Base-by-base conservation (phyloP, 352 stramenopile genomes). In the Phytophthora citrophthora region DNA sequence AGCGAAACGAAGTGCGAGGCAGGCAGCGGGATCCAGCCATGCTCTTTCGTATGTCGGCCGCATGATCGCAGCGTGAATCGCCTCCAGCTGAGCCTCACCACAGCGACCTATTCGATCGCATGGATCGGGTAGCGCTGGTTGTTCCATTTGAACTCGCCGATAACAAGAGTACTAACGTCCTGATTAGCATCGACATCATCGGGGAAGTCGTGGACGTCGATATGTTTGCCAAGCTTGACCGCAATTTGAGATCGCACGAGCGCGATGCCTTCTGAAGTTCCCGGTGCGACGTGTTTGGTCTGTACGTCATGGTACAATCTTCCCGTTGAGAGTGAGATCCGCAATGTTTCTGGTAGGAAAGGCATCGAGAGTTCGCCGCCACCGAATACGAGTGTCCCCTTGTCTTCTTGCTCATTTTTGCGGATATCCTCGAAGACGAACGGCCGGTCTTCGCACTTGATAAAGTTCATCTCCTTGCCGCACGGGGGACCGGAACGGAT, bases 401-500 rank as follows among this genome's bases (percentile, higher is more conserved):
- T 34, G 26, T 27, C 51, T 9, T 36, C 39, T 9, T 3, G 56
- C 6, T 70, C 65, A 29, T 64, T 54, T 2, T 47, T 67, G 0
- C 64, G 68, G 20, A 95, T 55, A 18, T 91, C 82, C 16, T 91
- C 77, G 51, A 93, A 87, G 51, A 94, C 86, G 31, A 93, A 75
- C 20, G 86, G 84, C 1, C 79, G 83, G 61, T 94, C 86, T 6
- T 84, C 84, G 65, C 80, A 91, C 66, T 94, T 94, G 74, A 94
- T 93, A 58, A 89, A 93, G 61, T 94, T 94, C 77, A 90, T 92
- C 60, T 94, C 86, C 36, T 89, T 88, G n/a, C 86, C 86, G 26
- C 86, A 94, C 5, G 86, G 86, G n/a, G 1, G 86, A 94, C 12
- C 73, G 72, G 49, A 76, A 93, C 6, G 79, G 78, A 29, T 94